These are phyloP conservation scores for Fragilaria radians DNA, from an alignment of 108 stramenopile genomes.

Conservation along the genomic window DNA sequence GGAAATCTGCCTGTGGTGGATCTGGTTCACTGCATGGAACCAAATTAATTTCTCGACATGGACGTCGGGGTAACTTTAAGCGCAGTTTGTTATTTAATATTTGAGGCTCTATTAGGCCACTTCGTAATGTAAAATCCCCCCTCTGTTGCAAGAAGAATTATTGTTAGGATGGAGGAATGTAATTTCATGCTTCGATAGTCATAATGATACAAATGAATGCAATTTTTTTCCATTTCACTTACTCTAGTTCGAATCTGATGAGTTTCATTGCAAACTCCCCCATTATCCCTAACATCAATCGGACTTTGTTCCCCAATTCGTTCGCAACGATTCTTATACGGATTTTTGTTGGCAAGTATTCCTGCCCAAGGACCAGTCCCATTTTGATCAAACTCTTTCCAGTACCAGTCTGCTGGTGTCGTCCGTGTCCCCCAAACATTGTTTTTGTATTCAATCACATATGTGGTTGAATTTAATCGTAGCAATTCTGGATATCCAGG, in stretches of 20 bases:
- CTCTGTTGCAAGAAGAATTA: slow-evolving; percentile 2
- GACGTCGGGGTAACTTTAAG: slow-evolving; percentile 28
- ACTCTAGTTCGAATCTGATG: slow-evolving; percentile 42
- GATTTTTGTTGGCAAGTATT: slow-evolving; percentile 14
- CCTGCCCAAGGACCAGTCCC: slow-evolving; percentile 42
- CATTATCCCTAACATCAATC: slow-evolving; percentile 55
- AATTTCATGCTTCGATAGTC: too few relatives aligned
- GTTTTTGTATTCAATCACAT: slow-evolving; percentile 23
- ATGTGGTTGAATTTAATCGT: slow-evolving; percentile 4
- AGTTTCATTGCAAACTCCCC: slow-evolving; percentile 35
- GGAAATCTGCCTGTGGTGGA: slow-evolving; percentile 70
- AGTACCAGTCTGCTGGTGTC: slow-evolving; percentile 20
- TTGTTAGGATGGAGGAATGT: too few relatives aligned
- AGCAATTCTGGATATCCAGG: slow-evolving; percentile 32
- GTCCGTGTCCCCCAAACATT: slow-evolving; percentile 29
- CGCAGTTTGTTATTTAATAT: slow-evolving; percentile 35
- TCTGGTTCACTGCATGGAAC: slow-evolving; percentile 30
- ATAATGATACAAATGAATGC: neutral
- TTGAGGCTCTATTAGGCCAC: slow-evolving; percentile 12
- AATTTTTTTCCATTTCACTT: slow-evolving; percentile 5
- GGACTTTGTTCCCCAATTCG: slow-evolving; percentile 54
- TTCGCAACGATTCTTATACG: slow-evolving; percentile 32
- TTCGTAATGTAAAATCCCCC: slow-evolving; percentile 33
- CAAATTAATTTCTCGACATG: slow-evolving; percentile 24
- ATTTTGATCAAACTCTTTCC: slow-evolving; percentile 33